Percentiles rank a stretch among this genome's conserved stretches.
Evolutionary conservation across 179 eudicot genomes (phyloP).

Genomic region (Heliamphora pulchella): DNA sequence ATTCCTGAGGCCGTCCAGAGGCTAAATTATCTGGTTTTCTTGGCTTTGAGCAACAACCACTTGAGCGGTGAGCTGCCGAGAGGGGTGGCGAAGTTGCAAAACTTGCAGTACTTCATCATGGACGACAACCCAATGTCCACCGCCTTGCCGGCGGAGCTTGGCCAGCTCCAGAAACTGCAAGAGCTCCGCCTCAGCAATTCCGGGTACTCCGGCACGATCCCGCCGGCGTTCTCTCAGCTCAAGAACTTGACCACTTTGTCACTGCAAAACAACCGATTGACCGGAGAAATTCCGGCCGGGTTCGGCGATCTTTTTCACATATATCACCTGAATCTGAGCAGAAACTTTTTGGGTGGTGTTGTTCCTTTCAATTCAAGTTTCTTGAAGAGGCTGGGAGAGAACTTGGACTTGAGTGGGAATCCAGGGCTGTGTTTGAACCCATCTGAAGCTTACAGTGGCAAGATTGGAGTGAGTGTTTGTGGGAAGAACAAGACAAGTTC

Average conservation of each 20-base stretch:
- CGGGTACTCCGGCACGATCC: conserved; percentile 55
- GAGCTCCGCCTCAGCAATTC: conserved; percentile 64
- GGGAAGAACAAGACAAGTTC: conserved; percentile 27
- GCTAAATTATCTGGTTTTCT: conserved; percentile 42
- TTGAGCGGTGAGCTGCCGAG: conserved; percentile 38
- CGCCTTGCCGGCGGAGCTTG: conserved; percentile 38
- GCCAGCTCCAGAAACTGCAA: conserved; percentile 44
- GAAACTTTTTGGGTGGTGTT: conserved; percentile 49
- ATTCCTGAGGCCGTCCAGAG: conserved; percentile 39
- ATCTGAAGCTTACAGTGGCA: conserved; percentile 26
- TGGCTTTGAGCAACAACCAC: conserved; percentile 58
- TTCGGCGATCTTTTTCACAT: conserved; percentile 41
- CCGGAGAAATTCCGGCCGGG: conserved; percentile 52
- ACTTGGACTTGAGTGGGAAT: conserved; percentile 61
- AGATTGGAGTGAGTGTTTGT: conserved; percentile 39
- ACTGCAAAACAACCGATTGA: conserved; percentile 53
- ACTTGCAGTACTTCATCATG: conserved; percentile 58
- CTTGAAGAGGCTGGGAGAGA: conserved; percentile 49
- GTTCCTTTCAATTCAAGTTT: conserved; percentile 63
- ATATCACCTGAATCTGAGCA: conserved; percentile 67
- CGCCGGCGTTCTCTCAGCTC: conserved; percentile 33
- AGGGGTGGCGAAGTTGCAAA: conserved; percentile 35
- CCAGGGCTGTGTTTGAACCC: conserved; percentile 61
- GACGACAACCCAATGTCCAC: conserved; percentile 63
- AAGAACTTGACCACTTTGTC: conserved; percentile 54